These are phyloP conservation scores for Penicillium cataractarum DNA, from an alignment of 495 filamentous ascomycete species.

Conservation along the genomic window DNA sequence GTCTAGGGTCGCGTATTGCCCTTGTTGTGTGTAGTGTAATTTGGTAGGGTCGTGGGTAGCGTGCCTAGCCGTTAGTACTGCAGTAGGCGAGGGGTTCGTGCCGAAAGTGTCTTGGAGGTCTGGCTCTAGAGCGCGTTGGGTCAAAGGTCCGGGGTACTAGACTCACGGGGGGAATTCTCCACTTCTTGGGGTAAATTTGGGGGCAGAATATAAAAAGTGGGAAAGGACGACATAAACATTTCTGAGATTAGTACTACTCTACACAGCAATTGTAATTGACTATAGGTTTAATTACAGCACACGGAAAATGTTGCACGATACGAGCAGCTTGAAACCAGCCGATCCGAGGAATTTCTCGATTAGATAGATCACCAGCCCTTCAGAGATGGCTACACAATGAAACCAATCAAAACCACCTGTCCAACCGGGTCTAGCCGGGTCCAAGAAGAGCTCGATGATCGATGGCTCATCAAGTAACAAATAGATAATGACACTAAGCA, in stretches of 20 bases:
- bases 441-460: background rate
- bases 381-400: background rate
- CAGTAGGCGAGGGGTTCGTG: background rate
- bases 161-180: background rate
- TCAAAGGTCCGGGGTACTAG: background rate
- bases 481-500: slow-evolving; percentile 1
- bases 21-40: background rate
- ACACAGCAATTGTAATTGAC: background rate
- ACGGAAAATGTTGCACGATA: background rate
- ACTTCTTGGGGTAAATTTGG: background rate
- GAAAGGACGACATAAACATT: background rate
- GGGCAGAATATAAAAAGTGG: background rate
- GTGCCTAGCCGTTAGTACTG: background rate
- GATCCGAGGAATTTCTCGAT: slow-evolving; percentile 5
- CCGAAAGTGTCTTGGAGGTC: background rate
- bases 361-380: slow-evolving; percentile 12
- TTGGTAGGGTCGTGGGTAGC: background rate
- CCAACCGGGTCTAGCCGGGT: background rate
- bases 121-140: slow-evolving; percentile 3
- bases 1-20: background rate
- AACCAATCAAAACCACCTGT: background rate
- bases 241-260: background rate
- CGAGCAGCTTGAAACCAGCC: background rate
- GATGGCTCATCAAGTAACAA: too few species aligned
- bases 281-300: background rate